Evolutionary conservation across 805 yeast genomes (phyloP).

Genomic region (Kluyveromyces siamensis): DNA sequence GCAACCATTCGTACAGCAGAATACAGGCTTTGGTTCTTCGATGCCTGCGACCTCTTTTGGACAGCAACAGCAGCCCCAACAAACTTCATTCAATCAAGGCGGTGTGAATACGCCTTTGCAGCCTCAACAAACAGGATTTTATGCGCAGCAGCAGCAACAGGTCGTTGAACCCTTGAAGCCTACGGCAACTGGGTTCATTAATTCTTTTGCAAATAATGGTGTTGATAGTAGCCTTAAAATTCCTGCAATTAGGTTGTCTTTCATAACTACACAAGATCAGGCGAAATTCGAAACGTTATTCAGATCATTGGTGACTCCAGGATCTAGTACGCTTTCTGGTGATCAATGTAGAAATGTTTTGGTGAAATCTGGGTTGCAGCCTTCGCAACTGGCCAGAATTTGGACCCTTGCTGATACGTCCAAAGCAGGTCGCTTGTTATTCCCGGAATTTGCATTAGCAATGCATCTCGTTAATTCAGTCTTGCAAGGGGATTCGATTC

Average conservation of each 20-base stretch:
- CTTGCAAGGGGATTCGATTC: slow-evolving; percentile 70
- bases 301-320: slow-evolving; percentile 59
- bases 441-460: slow-evolving; percentile 91
- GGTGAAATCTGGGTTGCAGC: slow-evolving; percentile 68
- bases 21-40: neutral
- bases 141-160: slow-evolving; percentile 24
- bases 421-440: slow-evolving; percentile 73
- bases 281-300: slow-evolving; percentile 78
- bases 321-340: slow-evolving; percentile 46
- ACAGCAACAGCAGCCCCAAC: neutral
- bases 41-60: slow-evolving; percentile 28
- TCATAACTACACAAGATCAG: slow-evolving; percentile 80
- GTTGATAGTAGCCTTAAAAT: slow-evolving; percentile 54
- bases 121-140: slow-evolving; percentile 40
- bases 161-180: slow-evolving; percentile 28
- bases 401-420: slow-evolving; percentile 91
- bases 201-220: slow-evolving; percentile 33
- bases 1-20: slow-evolving; percentile 24
- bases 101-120: slow-evolving; percentile 13
- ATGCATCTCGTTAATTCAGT: slow-evolving; percentile 77
- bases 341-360: slow-evolving; percentile 71
- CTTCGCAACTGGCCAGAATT: slow-evolving; percentile 68
- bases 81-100: neutral
- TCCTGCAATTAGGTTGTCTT: slow-evolving; percentile 72
- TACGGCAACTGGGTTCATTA: slow-evolving; percentile 41